Conservation (phyloP, 176 grass and related monocot genomes). For the Carex parvula region DNA sequence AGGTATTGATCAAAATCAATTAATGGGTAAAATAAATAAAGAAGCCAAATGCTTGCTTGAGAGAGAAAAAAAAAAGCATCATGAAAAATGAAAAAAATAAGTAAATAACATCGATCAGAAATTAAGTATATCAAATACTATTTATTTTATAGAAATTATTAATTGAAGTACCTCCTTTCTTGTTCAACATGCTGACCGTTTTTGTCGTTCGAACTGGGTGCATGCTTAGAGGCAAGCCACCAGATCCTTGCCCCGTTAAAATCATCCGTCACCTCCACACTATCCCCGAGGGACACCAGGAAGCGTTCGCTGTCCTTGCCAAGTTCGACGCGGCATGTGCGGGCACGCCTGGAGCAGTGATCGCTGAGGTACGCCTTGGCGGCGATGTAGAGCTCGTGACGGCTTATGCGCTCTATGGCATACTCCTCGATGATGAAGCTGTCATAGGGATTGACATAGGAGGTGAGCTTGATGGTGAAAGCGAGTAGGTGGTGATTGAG, state of each 20-base stretch:
- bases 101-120: too few species aligned
- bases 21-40: too few species aligned
- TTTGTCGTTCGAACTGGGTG: neutral
- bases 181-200: neutral
- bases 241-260: conserved; percentile 14
- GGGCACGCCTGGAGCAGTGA: conserved; percentile 7
- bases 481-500: neutral
- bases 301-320: conserved; percentile 21
- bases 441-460: conserved; percentile 24
- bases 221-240: conserved; percentile 5
- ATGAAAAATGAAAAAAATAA: too few species aligned
- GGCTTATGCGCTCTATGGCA: neutral
- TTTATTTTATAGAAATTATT: too few species aligned
- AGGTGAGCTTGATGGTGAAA: neutral
- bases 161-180: neutral
- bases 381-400: conserved; percentile 22
- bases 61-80: too few species aligned
- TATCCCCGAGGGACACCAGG: conserved; percentile 18
- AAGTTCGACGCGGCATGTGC: conserved; percentile 8
- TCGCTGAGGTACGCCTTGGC: conserved; percentile 33
- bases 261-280: conserved; percentile 28
- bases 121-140: too few species aligned
- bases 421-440: conserved; percentile 25
- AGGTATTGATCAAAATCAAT: too few species aligned
- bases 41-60: too few species aligned